These are phyloP conservation scores for Salix purpurea DNA, from an alignment of 345 rosid genomes.

Conservation along the genomic window DNA sequence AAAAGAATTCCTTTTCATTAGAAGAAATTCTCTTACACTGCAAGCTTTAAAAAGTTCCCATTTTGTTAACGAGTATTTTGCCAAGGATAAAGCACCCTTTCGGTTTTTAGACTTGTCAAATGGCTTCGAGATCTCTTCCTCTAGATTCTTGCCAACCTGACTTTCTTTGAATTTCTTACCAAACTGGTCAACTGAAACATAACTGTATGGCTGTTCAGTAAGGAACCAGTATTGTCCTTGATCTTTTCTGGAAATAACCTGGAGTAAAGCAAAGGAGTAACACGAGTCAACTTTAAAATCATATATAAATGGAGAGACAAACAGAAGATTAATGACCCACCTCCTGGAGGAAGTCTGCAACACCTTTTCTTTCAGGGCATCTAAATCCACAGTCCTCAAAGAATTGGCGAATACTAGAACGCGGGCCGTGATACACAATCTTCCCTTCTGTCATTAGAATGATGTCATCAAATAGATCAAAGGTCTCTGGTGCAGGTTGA, in stretches of 20 bases:
- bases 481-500: conserved; percentile 67
- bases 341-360: conserved; percentile 66
- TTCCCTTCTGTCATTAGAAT: conserved; percentile 60
- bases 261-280: neutral
- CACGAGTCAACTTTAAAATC: too few species aligned
- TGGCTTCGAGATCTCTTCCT: conserved; percentile 31
- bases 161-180: conserved; percentile 36
- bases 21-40: conserved; percentile 52
- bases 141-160: conserved; percentile 29
- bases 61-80: conserved; percentile 37
- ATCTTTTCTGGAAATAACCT: conserved; percentile 67
- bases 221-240: conserved; percentile 54
- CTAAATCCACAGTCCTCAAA: conserved; percentile 59
- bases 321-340: conserved; percentile 11
- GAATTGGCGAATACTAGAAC: conserved; percentile 29
- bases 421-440: conserved; percentile 57
- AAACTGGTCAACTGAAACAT: conserved; percentile 39
- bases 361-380: conserved; percentile 61
- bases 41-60: conserved; percentile 59
- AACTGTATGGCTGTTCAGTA: conserved; percentile 27
- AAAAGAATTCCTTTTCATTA: conserved; percentile 60
- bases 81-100: conserved; percentile 37
- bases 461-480: conserved; percentile 57
- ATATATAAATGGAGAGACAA: neutral
- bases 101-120: conserved; percentile 36